Evolutionary conservation across 2,329 filamentous ascomycete genomes (phyloP).

Genomic region (Lecanicillium sp.): DNA sequence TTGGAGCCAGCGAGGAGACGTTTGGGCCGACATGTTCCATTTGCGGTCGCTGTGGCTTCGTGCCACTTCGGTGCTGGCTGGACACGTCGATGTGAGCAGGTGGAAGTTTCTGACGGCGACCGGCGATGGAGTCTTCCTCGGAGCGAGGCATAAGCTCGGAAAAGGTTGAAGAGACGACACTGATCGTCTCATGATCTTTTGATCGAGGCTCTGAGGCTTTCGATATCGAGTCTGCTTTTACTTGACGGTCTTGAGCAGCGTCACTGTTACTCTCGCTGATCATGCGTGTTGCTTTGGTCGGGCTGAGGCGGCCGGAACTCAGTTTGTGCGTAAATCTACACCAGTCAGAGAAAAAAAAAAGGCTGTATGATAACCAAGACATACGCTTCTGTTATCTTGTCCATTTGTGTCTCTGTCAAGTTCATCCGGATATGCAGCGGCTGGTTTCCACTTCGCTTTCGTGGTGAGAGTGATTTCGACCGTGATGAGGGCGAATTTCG

Average conservation of each 20-base stretch:
- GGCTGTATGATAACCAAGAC: constrained; percentile 16
- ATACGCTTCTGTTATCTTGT: constrained; percentile 42
- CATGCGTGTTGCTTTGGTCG: neutral
- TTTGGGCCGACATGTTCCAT: constrained; percentile 12
- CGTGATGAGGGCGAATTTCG: constrained; percentile 15
- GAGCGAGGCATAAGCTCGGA: constrained; percentile 27
- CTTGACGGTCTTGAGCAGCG: neutral
- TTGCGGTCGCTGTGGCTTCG: constrained; percentile 1
- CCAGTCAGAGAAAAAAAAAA: neutral
- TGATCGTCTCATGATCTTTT: constrained; percentile 10
- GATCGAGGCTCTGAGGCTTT: constrained; percentile 2
- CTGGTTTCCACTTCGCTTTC: constrained; percentile 28
- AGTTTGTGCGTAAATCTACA: constrained; percentile 19
- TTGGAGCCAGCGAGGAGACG: constrained; percentile 25
- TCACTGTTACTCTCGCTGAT: constrained; percentile 16
- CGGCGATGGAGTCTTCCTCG: constrained; percentile 21
- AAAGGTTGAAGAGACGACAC: constrained; percentile 23
- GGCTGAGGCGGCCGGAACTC: constrained; percentile 20
- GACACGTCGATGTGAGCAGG: constrained; percentile 7
- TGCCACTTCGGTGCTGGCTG: neutral
- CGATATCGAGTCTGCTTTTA: neutral
- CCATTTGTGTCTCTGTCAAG: constrained; percentile 43
- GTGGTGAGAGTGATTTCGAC: constrained; percentile 31
- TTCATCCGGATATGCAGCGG: constrained; percentile 42
- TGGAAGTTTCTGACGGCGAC: constrained; percentile 23